Percentiles rank a stretch among this genome's conserved stretches.
Conservation (phyloP, 768 basidiomycete genomes). For the Mycena chlorophos region DNA sequence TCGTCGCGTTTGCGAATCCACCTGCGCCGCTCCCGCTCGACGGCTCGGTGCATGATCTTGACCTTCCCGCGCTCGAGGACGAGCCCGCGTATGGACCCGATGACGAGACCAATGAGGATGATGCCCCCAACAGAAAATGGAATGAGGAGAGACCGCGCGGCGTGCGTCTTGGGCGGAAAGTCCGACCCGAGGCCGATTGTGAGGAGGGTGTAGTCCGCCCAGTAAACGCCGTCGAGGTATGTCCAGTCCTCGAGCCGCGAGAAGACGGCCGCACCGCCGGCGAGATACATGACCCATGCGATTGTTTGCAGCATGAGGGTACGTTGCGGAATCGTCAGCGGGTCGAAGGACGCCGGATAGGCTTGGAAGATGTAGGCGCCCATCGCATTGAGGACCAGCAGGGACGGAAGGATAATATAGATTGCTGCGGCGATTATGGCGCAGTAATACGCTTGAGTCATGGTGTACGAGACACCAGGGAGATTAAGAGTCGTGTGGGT, state of each 20-base stretch:
- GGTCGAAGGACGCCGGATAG: constrained; percentile 38
- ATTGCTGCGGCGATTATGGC: constrained; percentile 31
- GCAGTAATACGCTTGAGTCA: constrained; percentile 42
- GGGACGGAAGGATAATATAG: constrained; percentile 28
- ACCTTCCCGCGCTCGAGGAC: constrained; percentile 39
- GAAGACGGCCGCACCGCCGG: constrained; percentile 40
- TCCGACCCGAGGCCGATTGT: constrained; percentile 44
- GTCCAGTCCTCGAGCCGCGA: constrained; percentile 36
- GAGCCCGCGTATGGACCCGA: constrained; percentile 39
- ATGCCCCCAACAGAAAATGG: constrained; percentile 42
- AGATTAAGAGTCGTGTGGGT: constrained; percentile 19
- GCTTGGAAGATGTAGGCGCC: constrained; percentile 35
- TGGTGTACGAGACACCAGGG: constrained; percentile 23
- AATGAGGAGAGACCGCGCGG: constrained; percentile 34
- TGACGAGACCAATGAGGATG: constrained; percentile 38
- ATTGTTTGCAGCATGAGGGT: constrained; percentile 46
- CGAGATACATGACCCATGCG: constrained; percentile 39
- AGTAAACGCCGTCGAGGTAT: constrained; percentile 42
- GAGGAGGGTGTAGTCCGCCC: constrained; percentile 45
- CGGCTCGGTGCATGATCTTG: constrained; percentile 33
- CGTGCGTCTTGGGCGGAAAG: constrained; percentile 33
- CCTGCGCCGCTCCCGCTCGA: constrained; percentile 35
- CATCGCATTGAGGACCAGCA: constrained; percentile 17
- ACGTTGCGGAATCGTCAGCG: constrained; percentile 40
- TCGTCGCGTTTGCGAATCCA: constrained; percentile 23